These are phyloP conservation scores for Xylariaceae sp. DNA, from an alignment of 2,329 filamentous ascomycete species.

Conservation along the genomic window DNA sequence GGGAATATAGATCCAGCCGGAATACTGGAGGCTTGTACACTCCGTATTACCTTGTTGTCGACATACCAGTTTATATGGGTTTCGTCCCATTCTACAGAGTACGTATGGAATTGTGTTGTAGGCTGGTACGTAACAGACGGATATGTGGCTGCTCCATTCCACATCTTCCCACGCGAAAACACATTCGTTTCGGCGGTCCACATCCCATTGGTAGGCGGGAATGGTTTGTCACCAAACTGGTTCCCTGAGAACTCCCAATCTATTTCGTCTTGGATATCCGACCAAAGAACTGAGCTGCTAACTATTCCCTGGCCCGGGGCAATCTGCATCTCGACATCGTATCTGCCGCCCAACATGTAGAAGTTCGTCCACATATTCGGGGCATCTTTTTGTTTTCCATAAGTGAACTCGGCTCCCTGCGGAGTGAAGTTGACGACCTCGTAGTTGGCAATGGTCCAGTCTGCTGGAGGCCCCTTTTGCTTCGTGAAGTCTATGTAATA, in stretches of 20 bases:
- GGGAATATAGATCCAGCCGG: conserved; percentile 26
- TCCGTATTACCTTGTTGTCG: conserved; percentile 27
- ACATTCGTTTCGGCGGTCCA: conserved; percentile 26
- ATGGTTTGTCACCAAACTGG: conserved; percentile 28
- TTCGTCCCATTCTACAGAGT: conserved; percentile 33
- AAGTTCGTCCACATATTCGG: conserved; percentile 32
- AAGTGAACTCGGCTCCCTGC: conserved; percentile 29
- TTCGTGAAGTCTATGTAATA: conserved; percentile 33
- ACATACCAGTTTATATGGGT: conserved; percentile 28
- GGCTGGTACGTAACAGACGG: conserved; percentile 26
- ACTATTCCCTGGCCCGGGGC: conserved; percentile 30
- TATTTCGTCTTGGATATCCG: conserved; percentile 31
- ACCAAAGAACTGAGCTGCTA: conserved; percentile 27
- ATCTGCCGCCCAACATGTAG: conserved; percentile 31
- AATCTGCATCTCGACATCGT: conserved; percentile 31
- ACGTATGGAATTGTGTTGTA: conserved; percentile 29
- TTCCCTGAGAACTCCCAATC: conserved; percentile 33
- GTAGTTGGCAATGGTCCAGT: conserved; percentile 27
- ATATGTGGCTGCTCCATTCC: conserved; percentile 28
- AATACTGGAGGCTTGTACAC: conserved; percentile 21
- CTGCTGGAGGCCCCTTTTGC: conserved; percentile 16
- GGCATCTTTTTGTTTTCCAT: conserved; percentile 26
- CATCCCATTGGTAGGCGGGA: conserved; percentile 27
- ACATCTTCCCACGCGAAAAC: conserved; percentile 29
- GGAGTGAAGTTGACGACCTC: conserved; percentile 26